phyloP scores from a whole-genome alignment of 2,329 filamentous ascomycete genomes.

The Penicillium brevicompactum region DNA sequence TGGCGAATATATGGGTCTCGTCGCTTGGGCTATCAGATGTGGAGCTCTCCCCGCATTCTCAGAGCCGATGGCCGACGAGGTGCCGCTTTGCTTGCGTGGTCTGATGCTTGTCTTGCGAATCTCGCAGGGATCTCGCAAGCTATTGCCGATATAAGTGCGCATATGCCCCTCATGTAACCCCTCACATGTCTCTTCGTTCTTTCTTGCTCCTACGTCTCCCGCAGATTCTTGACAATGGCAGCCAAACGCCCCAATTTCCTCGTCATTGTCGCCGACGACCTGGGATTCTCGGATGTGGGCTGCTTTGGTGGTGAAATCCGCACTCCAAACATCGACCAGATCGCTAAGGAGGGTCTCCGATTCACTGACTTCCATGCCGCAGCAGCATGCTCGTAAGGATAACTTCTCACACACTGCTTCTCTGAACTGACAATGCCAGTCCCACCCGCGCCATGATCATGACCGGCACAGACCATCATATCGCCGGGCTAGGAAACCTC shows the following conservation, averaged over 20 bases:
- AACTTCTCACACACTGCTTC: neutral
- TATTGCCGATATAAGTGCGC: neutral
- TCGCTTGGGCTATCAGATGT: neutral
- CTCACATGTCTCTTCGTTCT: neutral
- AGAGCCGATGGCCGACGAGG: slow-evolving; percentile 22
- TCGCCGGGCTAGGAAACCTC: slow-evolving; percentile 58
- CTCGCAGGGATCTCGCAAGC: neutral
- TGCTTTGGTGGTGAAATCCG: slow-evolving; percentile 64
- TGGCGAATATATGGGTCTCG: neutral
- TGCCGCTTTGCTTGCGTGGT: neutral
- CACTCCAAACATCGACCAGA: slow-evolving; percentile 60
- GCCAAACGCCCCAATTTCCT: slow-evolving; percentile 61
- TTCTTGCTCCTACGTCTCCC: neutral
- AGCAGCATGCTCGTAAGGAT: slow-evolving; percentile 58
- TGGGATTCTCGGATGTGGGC: slow-evolving; percentile 62
- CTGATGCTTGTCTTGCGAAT: neutral
- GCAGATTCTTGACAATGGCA: slow-evolving; percentile 22
- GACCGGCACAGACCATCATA: slow-evolving; percentile 64
- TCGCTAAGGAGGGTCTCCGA: slow-evolving; percentile 56
- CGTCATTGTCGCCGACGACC: slow-evolving; percentile 60
- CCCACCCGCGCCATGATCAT: slow-evolving; percentile 68
- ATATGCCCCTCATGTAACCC: neutral
- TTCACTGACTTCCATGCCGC: slow-evolving; percentile 68
- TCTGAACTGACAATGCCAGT: slow-evolving; percentile 15
- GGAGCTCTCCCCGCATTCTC: slow-evolving; percentile 1